Evolutionary conservation across 768 basidiomycete genomes (phyloP).

Genomic region (Russula abietina): DNA sequence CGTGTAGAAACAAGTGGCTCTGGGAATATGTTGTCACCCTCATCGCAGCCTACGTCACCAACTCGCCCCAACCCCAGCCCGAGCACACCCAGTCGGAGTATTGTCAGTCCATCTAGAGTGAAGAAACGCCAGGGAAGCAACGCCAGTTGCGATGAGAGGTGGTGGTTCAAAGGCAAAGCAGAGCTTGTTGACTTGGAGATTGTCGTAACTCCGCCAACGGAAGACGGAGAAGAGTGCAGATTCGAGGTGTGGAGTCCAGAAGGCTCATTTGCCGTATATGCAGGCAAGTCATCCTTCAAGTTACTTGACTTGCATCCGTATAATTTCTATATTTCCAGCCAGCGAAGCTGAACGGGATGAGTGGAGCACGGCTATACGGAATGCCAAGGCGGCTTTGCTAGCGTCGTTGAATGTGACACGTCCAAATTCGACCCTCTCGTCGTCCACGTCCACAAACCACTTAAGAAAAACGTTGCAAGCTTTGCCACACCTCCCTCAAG

Average conservation of each 20-base stretch:
- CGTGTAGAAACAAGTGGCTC: slow-evolving; percentile 13
- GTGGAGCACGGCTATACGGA: slow-evolving; percentile 63
- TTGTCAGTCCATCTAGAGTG: slow-evolving; percentile 28
- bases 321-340: slow-evolving; percentile 32
- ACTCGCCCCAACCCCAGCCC: neutral
- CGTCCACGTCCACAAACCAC: slow-evolving; percentile 69
- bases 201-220: slow-evolving; percentile 45
- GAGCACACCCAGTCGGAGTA: slow-evolving; percentile 22
- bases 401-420: slow-evolving; percentile 62
- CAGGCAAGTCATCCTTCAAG: slow-evolving; percentile 39
- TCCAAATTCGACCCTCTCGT: slow-evolving; percentile 77
- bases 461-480: slow-evolving; percentile 69
- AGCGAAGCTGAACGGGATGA: slow-evolving; percentile 52
- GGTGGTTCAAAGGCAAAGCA: slow-evolving; percentile 65
- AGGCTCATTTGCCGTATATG: slow-evolving; percentile 69
- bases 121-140: slow-evolving; percentile 31
- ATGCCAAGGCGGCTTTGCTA: slow-evolving; percentile 66
- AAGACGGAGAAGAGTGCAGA: slow-evolving; percentile 47
- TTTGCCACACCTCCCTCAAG: slow-evolving; percentile 57
- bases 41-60: slow-evolving; percentile 6
- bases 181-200: slow-evolving; percentile 74
- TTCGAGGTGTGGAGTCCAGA: slow-evolving; percentile 75
- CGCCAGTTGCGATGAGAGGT: slow-evolving; percentile 52
- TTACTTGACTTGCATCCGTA: neutral
- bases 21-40: neutral